Conservation (phyloP, 345 rosid genomes). For the Ailanthus altissimus region DNA sequence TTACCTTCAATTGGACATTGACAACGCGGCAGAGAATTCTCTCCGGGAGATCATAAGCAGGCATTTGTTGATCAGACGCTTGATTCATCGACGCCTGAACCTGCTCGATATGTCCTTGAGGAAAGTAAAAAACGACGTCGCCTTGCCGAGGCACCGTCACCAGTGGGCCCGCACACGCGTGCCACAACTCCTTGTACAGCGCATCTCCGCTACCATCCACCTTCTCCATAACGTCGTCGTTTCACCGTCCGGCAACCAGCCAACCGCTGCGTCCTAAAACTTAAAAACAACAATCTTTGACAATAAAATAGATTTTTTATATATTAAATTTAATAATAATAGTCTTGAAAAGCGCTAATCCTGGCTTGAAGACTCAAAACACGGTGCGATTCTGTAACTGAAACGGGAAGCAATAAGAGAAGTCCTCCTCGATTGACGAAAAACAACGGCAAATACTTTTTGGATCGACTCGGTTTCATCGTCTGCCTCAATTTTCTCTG, state of each 20-base stretch:
- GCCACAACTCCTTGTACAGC: conserved; percentile 57
- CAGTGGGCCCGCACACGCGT: conserved; percentile 64
- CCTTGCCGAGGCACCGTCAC: conserved; percentile 50
- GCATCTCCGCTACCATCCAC: conserved; percentile 25
- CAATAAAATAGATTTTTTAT: too few species aligned
- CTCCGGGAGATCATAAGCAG: conserved; percentile 41
- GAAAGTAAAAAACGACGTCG: conserved; percentile 56
- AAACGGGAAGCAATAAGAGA: conserved; percentile 12
- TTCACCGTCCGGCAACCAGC: conserved; percentile 2
- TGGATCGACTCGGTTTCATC: conserved; percentile 16
- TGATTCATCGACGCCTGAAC: conserved; percentile 62
- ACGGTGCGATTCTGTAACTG: conserved; percentile 12
- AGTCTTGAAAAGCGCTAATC: conserved; percentile 2
- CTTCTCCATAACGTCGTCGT: conserved; percentile 29
- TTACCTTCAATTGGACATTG: conserved; percentile 44
- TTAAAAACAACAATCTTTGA: not conserved
- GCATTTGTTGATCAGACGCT: conserved; percentile 45
- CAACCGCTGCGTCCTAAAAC: not conserved
- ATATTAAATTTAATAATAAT: not conserved
- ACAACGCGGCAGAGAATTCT: conserved; percentile 53
- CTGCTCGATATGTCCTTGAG: conserved; percentile 68
- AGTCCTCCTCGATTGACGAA: conserved; percentile 18
- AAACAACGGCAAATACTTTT: not conserved
- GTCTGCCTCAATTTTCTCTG: conserved; percentile 4
- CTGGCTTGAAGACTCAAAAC: conserved; percentile 11